A percentile compares a stretch with the other conserved stretches of the same genome.
These are phyloP conservation scores for Hyaloperonospora arabidopsidis DNA, from an alignment of 352 stramenopile genomes.

Conservation along the genomic window DNA sequence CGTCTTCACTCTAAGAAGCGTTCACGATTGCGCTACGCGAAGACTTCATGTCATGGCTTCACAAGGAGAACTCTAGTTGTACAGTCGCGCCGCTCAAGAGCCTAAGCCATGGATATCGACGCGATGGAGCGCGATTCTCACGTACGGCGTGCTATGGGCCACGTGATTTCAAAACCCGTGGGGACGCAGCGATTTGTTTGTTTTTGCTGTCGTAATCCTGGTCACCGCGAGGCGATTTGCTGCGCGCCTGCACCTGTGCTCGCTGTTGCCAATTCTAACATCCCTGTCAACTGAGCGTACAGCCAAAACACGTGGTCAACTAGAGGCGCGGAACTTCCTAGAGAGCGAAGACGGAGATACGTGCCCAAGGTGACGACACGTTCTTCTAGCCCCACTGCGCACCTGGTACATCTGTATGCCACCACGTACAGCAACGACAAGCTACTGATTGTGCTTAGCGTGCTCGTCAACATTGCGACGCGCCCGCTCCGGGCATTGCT, in stretches of 20 bases:
- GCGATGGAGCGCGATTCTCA: neutral
- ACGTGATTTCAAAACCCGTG: neutral
- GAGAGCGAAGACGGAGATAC: neutral
- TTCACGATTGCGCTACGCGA: conserved; percentile 11
- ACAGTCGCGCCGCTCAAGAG: neutral
- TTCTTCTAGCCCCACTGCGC: conserved; percentile 6
- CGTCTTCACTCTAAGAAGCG: conserved; percentile 6
- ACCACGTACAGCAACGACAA: neutral
- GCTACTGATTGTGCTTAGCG: conserved; percentile 14
- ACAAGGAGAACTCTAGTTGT: neutral
- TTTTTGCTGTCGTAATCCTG: too few relatives aligned
- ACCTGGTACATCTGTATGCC: conserved; percentile 7
- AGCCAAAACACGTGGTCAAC: conserved; percentile 9
- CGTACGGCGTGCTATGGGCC: neutral
- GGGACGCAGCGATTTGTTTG: too few relatives aligned
- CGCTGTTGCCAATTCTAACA: neutral
- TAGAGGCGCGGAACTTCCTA: conserved; percentile 5
- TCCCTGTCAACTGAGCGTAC: neutral
- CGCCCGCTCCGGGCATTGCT: conserved; percentile 8
- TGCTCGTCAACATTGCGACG: conserved; percentile 8
- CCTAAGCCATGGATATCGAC: neutral
- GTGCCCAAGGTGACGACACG: conserved; percentile 5
- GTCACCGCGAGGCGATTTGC: conserved; percentile 7
- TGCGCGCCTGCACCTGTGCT: conserved; percentile 3
- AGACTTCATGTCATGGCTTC: conserved; percentile 15